Evolutionary conservation across 148 eudicot species (phyloP).

Genomic region (Vaccinium corymbosum): DNA sequence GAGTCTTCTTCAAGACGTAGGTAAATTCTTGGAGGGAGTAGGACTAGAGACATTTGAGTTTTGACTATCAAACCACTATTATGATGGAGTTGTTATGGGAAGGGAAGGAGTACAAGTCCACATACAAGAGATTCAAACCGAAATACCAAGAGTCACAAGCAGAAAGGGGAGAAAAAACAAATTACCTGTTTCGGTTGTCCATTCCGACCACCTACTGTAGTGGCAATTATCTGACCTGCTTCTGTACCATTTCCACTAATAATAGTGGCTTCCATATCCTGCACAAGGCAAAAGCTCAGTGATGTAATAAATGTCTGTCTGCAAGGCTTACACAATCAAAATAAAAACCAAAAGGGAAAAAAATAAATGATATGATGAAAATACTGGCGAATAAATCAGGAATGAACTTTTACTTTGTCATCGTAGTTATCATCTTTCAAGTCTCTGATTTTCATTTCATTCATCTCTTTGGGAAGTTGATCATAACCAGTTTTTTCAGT

Average conservation of each 20-base stretch:
- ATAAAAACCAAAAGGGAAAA: neutral
- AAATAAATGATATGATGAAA: neutral
- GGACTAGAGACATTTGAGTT: neutral
- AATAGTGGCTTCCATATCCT: slow-evolving; percentile 67
- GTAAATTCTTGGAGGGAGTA: neutral
- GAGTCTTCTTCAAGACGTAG: neutral
- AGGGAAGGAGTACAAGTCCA: neutral
- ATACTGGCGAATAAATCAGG: neutral
- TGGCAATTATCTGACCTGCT: slow-evolving; percentile 78
- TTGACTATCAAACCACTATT: neutral
- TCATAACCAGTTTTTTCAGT: slow-evolving; percentile 39
- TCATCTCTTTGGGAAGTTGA: slow-evolving; percentile 64
- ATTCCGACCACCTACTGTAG: slow-evolving; percentile 62
- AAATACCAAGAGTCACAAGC: neutral
- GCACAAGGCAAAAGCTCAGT: slow-evolving; percentile 3
- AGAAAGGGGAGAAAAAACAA: neutral
- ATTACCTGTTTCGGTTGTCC: slow-evolving; percentile 80
- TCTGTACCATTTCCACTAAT: slow-evolving; percentile 79
- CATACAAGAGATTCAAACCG: neutral
- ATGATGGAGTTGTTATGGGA: neutral
- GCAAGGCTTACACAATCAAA: neutral
- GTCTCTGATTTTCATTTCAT: slow-evolving; percentile 64
- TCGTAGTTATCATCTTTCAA: slow-evolving; percentile 39
- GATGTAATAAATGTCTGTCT: neutral
- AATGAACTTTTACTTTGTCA: slow-evolving; percentile 33